These are phyloP conservation scores for Stagonosporopsis vannaccii DNA, from an alignment of 2,329 filamentous ascomycete species.

Conservation along the genomic window DNA sequence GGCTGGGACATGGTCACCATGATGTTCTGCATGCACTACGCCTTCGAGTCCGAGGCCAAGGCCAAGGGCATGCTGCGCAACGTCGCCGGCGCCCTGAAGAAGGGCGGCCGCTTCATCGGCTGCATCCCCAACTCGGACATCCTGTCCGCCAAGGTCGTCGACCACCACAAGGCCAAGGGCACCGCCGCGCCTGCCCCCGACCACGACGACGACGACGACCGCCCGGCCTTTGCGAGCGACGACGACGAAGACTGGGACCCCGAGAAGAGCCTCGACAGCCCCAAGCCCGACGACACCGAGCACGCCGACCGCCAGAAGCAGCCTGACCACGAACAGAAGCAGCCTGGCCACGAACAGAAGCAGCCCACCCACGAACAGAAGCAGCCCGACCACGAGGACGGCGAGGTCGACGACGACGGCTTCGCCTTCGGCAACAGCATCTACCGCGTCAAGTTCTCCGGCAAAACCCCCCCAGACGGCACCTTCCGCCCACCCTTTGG, in stretches of 20 bases:
- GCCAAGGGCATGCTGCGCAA: conserved; percentile 92
- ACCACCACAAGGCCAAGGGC: conserved; percentile 69
- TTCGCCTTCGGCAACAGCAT: conserved; percentile 91
- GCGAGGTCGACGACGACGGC: conserved; percentile 57
- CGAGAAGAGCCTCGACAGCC: conserved; percentile 52
- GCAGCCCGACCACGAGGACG: conserved; percentile 50
- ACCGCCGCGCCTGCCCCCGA: conserved; percentile 47
- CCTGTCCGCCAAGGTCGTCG: conserved; percentile 77
- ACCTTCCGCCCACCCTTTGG: conserved; percentile 94
- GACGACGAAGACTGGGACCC: conserved; percentile 56
- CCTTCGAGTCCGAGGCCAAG: conserved; percentile 91
- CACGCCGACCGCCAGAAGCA: conserved; percentile 30
- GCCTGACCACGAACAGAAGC: conserved; percentile 27
- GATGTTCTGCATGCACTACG: conserved; percentile 99
- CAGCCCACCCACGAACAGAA: conserved; percentile 44
- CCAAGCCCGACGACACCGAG: conserved; percentile 48
- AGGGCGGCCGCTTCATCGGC: conserved; percentile 92
- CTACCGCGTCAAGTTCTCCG: conserved; percentile 88
- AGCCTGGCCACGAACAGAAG: too few relatives aligned
- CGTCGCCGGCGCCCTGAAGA: conserved; percentile 87
- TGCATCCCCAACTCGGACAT: conserved; percentile 97
- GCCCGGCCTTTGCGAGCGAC: conserved; percentile 47
- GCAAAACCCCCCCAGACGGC: conserved; percentile 81
- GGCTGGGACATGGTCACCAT: conserved; percentile 93
- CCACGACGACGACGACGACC: conserved; percentile 44